These are phyloP conservation scores for Neurospora sp. DNA, from an alignment of 495 filamentous ascomycete species.

Conservation along the genomic window DNA sequence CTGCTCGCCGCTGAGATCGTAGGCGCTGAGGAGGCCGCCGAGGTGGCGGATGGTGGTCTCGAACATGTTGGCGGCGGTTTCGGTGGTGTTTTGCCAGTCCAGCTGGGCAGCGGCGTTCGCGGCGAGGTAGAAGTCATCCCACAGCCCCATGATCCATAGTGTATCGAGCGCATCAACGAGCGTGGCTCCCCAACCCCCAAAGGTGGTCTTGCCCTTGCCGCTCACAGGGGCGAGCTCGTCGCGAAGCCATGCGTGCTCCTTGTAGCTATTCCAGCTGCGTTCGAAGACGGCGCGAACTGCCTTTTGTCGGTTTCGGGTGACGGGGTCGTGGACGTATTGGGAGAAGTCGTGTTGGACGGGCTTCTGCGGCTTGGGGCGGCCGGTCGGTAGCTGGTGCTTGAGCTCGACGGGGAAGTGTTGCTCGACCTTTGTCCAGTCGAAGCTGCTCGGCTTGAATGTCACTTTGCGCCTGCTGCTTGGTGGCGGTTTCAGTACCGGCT, in stretches of 20 bases:
- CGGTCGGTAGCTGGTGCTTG: constrained; percentile 53
- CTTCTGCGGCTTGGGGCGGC: constrained; percentile 45
- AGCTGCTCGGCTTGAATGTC: constrained; percentile 16
- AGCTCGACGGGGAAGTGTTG: constrained; percentile 52
- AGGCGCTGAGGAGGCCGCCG: constrained; percentile 64
- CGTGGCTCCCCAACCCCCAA: constrained; percentile 75
- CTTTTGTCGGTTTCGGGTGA: constrained; percentile 36
- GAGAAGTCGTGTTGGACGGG: constrained; percentile 55
- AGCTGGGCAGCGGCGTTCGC: constrained; percentile 54
- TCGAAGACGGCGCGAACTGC: constrained; percentile 58
- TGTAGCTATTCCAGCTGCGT: constrained; percentile 70
- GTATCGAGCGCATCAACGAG: constrained; percentile 72
- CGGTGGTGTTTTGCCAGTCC: constrained; percentile 59
- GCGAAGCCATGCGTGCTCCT: constrained; percentile 59
- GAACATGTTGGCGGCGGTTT: constrained; percentile 47
- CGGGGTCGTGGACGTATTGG: constrained; percentile 42
- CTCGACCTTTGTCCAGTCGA: constrained; percentile 48
- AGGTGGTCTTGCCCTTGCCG: constrained; percentile 47
- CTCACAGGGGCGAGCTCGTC: constrained; percentile 65
- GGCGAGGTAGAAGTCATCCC: constrained; percentile 68
- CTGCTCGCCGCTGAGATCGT: constrained; percentile 58
- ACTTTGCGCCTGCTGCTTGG: not conserved
- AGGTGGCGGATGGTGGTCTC: constrained; percentile 68
- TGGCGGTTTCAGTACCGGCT: not conserved
- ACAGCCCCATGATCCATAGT: constrained; percentile 74